Percentiles rank a stretch among this genome's conserved stretches.
phyloP scores from a whole-genome alignment of 495 filamentous ascomycete genomes.

The Penicillium alfredii region DNA sequence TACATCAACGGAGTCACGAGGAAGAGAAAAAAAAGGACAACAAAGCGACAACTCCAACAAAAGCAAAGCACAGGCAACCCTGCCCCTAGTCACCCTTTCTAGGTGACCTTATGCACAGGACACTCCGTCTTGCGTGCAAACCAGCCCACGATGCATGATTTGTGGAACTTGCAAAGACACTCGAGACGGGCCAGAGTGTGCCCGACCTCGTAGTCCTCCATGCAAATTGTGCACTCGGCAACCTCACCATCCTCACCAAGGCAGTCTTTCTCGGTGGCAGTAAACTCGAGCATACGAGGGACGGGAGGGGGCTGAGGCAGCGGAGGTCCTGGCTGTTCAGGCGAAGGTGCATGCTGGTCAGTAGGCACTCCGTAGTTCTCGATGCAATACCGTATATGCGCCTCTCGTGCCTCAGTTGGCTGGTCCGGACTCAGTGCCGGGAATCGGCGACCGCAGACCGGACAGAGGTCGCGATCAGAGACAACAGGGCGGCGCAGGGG shows the following conservation, averaged over 20 bases:
- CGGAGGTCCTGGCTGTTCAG: slow-evolving; percentile 16
- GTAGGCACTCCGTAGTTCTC: slow-evolving; percentile 27
- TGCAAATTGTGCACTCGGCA: slow-evolving; percentile 87
- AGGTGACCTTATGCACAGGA: slow-evolving; percentile 46
- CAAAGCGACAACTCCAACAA: not conserved
- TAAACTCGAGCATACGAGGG: slow-evolving; percentile 59
- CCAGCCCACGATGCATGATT: slow-evolving; percentile 56
- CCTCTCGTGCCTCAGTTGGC: slow-evolving; percentile 59
- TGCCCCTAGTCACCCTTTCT: too few species aligned
- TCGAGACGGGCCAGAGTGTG: slow-evolving; percentile 77
- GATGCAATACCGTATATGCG: slow-evolving; percentile 76
- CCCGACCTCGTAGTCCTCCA: slow-evolving; percentile 90
- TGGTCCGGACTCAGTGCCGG: slow-evolving; percentile 58
- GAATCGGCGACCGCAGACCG: slow-evolving; percentile 74
- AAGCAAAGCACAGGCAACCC: not conserved
- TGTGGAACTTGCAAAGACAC: slow-evolving; percentile 91
- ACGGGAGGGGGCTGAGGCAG: slow-evolving; percentile 18
- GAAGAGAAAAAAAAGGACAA: slow-evolving; percentile 5
- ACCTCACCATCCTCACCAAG: slow-evolving; percentile 54
- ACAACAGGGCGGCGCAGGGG: slow-evolving; percentile 35
- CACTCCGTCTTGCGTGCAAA: slow-evolving; percentile 50
- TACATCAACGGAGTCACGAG: too few species aligned
- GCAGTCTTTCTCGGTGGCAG: slow-evolving; percentile 89
- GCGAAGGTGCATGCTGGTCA: slow-evolving; percentile 11
- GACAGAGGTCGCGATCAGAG: slow-evolving; percentile 83